Conservation (phyloP, 2,329 filamentous ascomycete genomes). For the Penicillium griseofulvum region DNA sequence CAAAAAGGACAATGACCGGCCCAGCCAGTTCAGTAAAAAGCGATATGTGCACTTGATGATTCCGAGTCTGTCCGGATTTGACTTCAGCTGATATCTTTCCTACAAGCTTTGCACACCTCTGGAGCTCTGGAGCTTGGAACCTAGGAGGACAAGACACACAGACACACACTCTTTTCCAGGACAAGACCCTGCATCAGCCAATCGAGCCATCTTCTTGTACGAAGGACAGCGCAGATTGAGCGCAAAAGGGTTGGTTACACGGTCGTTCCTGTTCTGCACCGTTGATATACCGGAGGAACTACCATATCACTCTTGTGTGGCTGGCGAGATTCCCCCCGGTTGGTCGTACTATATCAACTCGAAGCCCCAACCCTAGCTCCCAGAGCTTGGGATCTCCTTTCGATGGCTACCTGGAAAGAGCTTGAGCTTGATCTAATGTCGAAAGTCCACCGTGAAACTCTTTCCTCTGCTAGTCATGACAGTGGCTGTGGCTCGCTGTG, state of each 20-base stretch:
- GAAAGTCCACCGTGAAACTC: conserved; percentile 15
- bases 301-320: not conserved
- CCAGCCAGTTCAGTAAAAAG: not conserved
- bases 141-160: conserved; percentile 3
- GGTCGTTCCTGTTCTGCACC: conserved; percentile 1
- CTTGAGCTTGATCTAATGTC: conserved; percentile 15
- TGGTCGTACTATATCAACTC: conserved; percentile 7
- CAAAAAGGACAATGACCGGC: not conserved
- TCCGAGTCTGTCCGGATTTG: conserved; percentile 10
- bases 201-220: conserved; percentile 7
- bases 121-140: not conserved
- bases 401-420: conserved; percentile 12
- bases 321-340: not conserved
- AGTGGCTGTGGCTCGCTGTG: conserved; percentile 20
- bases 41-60: conserved; percentile 1
- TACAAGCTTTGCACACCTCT: conserved; percentile 6
- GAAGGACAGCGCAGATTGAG: not conserved
- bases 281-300: conserved; percentile 17
- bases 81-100: conserved; percentile 2
- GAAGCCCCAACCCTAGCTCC: not conserved
- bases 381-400: not conserved
- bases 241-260: conserved; percentile 17
- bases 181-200: conserved; percentile 13
- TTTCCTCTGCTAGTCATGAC: conserved; percentile 11
- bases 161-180: conserved; percentile 1